Evolutionary conservation across 2,329 filamentous ascomycete species (phyloP).

Genomic region (Rutstroemia sp.): DNA sequence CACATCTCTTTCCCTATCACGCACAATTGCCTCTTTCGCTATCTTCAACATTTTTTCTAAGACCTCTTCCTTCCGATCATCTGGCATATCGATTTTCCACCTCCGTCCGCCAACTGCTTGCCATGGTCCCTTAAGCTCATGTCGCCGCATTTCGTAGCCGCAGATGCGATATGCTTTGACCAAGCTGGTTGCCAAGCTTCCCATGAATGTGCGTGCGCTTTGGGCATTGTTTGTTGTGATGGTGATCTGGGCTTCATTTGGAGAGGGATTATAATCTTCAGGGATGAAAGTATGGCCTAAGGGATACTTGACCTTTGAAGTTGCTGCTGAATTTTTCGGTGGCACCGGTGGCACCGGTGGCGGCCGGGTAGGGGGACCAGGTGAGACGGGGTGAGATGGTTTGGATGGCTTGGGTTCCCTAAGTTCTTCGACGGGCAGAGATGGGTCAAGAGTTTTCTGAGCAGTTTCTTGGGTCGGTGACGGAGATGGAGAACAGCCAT

Average conservation of each 20-base stretch:
- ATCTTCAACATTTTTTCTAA: not conserved
- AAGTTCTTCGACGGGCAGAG: too few species aligned
- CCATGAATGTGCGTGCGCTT: not conserved
- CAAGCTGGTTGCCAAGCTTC: not conserved
- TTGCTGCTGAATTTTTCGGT: too few species aligned
- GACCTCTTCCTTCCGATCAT: not conserved
- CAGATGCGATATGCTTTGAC: not conserved
- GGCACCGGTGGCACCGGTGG: too few species aligned
- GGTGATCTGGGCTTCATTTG: not conserved
- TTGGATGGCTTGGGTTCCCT: too few species aligned
- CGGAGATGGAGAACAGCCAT: too few species aligned
- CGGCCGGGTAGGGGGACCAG: too few species aligned
- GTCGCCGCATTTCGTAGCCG: not conserved
- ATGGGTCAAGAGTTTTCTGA: too few species aligned
- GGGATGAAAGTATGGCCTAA: conserved; percentile 1
- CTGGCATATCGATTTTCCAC: not conserved
- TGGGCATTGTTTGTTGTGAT: not conserved
- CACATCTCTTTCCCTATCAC: too few species aligned
- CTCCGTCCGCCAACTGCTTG: not conserved
- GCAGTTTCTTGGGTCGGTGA: too few species aligned
- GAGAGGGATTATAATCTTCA: not conserved
- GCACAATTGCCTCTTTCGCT: not conserved
- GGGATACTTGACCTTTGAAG: not conserved
- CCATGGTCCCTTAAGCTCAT: not conserved
- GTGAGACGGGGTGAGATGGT: too few species aligned